Conservation (phyloP, 2,329 filamentous ascomycete genomes). For the Fusarium pseudograminearum region DNA sequence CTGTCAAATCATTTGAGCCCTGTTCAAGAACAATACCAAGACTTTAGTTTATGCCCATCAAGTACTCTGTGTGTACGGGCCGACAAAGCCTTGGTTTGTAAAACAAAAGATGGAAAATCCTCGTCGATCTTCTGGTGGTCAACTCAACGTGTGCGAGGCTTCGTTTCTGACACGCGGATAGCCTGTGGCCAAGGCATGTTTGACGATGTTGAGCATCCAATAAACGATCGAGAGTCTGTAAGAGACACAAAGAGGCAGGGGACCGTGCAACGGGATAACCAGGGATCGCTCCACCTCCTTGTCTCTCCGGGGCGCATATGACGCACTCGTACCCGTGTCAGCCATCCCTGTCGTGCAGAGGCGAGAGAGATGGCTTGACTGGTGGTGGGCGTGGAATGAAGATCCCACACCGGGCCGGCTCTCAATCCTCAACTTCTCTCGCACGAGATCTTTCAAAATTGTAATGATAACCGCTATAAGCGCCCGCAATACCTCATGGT, state of each 20-base stretch:
- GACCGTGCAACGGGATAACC: conserved; percentile 37
- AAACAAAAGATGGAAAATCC: conserved; percentile 21
- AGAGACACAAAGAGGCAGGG: conserved; percentile 38
- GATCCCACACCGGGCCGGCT: conserved; percentile 43
- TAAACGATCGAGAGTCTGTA: conserved; percentile 38
- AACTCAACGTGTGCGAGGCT: conserved; percentile 34
- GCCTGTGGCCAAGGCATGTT: conserved; percentile 20
- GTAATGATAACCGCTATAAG: conserved; percentile 38
- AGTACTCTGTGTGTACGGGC: not conserved
- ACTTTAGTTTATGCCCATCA: conserved; percentile 11
- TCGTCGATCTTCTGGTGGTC: conserved; percentile 35
- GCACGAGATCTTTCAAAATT: conserved; percentile 31
- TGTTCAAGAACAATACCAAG: conserved; percentile 7
- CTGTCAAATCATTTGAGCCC: conserved; percentile 9
- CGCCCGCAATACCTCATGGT: conserved; percentile 20
- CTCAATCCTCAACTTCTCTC: conserved; percentile 16
- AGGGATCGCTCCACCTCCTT: conserved; percentile 40
- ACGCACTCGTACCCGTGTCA: conserved; percentile 47
- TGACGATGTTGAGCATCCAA: conserved; percentile 26
- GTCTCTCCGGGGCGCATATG: conserved; percentile 47
- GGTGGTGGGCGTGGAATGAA: conserved; percentile 40
- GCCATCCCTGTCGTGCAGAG: conserved; percentile 41
- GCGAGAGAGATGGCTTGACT: conserved; percentile 34
- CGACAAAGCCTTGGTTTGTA: conserved; percentile 13
- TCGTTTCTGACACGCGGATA: conserved; percentile 34